Evolutionary conservation across 2,329 filamentous ascomycete species (phyloP).

Genomic region (Talaromyces piceae): DNA sequence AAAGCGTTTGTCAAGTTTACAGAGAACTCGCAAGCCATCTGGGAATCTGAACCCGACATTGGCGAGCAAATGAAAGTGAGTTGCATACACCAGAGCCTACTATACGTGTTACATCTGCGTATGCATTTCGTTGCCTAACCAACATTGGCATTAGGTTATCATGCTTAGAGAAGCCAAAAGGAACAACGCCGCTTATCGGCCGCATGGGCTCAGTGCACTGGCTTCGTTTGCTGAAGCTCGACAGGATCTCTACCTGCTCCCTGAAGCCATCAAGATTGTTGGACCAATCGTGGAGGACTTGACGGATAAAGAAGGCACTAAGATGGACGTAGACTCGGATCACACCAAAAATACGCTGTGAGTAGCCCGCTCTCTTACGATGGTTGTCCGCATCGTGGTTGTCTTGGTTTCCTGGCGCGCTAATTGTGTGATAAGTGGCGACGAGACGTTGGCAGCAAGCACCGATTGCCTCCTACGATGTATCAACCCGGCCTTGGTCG

Average conservation of each 20-base stretch:
- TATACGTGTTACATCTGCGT: slow-evolving; percentile 6
- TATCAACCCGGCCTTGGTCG: slow-evolving; percentile 23
- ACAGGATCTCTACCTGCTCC: slow-evolving; percentile 62
- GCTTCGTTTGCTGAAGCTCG: slow-evolving; percentile 64
- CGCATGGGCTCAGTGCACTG: slow-evolving; percentile 63
- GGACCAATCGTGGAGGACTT: slow-evolving; percentile 54
- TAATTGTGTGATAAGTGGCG: slow-evolving; percentile 17
- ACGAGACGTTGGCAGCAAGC: slow-evolving; percentile 32
- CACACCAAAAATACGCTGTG: slow-evolving; percentile 32
- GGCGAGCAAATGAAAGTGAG: slow-evolving; percentile 61
- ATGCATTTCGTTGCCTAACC: slow-evolving; percentile 9
- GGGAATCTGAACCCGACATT: slow-evolving; percentile 51
- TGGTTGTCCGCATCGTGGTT: background rate
- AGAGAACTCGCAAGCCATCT: slow-evolving; percentile 53
- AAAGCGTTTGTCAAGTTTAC: slow-evolving; percentile 73
- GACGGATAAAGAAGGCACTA: slow-evolving; percentile 46
- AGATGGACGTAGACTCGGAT: slow-evolving; percentile 61
- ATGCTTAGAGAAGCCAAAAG: slow-evolving; percentile 80
- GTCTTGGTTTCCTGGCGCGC: background rate
- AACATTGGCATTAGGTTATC: slow-evolving; percentile 48
- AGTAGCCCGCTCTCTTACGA: slow-evolving; percentile 4
- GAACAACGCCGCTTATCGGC: slow-evolving; percentile 77
- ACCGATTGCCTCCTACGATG: slow-evolving; percentile 33
- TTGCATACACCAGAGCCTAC: background rate
- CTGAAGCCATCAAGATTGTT: slow-evolving; percentile 59